phyloP scores from a whole-genome alignment of 192 early-diverging fungal genomes.

The Umbelopsis sp. region DNA sequence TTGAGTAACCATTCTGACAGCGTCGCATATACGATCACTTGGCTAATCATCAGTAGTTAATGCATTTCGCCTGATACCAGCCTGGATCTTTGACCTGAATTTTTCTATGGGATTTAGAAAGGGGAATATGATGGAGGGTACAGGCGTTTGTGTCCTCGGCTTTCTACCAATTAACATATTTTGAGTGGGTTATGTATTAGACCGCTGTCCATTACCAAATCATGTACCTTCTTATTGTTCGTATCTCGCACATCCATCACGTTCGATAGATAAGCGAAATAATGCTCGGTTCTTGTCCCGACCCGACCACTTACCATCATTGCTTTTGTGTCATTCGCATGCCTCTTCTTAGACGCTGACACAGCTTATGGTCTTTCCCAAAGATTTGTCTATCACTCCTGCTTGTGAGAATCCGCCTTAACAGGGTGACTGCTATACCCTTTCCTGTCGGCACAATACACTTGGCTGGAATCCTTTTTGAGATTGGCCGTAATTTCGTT shows the following conservation, averaged over 20 bases:
- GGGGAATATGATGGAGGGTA: conserved; percentile 25
- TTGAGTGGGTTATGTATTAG: conserved; percentile 17
- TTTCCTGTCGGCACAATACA: conserved; percentile 28
- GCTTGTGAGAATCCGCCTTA: conserved; percentile 26
- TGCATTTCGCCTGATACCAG: conserved; percentile 25
- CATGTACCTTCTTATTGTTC: conserved; percentile 18
- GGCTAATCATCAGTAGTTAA: conserved; percentile 25
- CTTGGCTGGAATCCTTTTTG: conserved; percentile 30
- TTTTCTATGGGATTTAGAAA: conserved; percentile 30
- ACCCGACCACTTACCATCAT: conserved; percentile 20
- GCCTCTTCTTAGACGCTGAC: conserved; percentile 21
- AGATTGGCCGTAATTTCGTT: conserved; percentile 26
- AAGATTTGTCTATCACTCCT: conserved; percentile 25
- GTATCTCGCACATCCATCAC: conserved; percentile 14
- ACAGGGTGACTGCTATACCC: conserved; percentile 29
- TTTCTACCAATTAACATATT: background rate
- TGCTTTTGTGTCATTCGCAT: conserved; percentile 21
- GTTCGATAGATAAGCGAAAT: background rate
- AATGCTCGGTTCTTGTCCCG: conserved; percentile 26
- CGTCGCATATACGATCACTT: conserved; percentile 29
- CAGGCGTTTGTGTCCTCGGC: conserved; percentile 14
- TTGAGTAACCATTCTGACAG: conserved; percentile 7
- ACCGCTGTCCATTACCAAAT: conserved; percentile 38
- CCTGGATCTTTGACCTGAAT: conserved; percentile 33
- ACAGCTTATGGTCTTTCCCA: conserved; percentile 25